Evolutionary conservation across 140 eudicot genomes (phyloP), one percentile per base, ranked within the genome.

Genomic region (Ambrosia hybrid): DNA sequence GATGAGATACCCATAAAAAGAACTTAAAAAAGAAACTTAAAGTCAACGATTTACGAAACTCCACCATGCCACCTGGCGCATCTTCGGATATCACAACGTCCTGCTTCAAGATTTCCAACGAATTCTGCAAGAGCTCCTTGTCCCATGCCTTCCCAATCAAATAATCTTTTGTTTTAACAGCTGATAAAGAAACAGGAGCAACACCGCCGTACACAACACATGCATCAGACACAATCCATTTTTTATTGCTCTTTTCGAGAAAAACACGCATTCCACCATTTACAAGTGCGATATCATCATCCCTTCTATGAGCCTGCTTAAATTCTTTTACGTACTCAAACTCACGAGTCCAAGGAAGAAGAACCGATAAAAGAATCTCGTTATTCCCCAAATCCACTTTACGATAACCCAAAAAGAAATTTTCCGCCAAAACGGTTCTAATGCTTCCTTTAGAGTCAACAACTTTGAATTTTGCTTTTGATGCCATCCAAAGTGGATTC

Each of bases 51-150:
- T 74, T 91, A 14, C 99, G 84, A 57, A 95, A 95, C 84, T 95
- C 99, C 70, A 91, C 95, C 99, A 95, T 95, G 68, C 99, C 99
- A 65, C 99, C 99, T 1, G 96, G 97, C 26, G 99, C 97, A 61
- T 95, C 76, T 58, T 95, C 95, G 60, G 84, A 88, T 53, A 95
- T 72, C 71, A 85, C 69, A 67, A 91, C 82, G 41, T 95, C 97
- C 60, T 82, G 81, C 75, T 75, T 83, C 82, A 95, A 76, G 65
- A 88, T 83, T 65, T 77, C 60, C 51, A 91, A 77, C 56, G 89
- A 84, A 73, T 83, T 88, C 76, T 75, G 82, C 80, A 91, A 77
- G 17, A 87, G 67, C 75, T 91, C 95, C 68, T 85, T 83, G 57
- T 80, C 88, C 99, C 99, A 95, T 39, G 33, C 37, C 73, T 91